A percentile compares a stretch with the other conserved stretches of the same genome.
Conservation (phyloP, 352 stramenopile genomes). For the Globisporangium irregulare region DNA sequence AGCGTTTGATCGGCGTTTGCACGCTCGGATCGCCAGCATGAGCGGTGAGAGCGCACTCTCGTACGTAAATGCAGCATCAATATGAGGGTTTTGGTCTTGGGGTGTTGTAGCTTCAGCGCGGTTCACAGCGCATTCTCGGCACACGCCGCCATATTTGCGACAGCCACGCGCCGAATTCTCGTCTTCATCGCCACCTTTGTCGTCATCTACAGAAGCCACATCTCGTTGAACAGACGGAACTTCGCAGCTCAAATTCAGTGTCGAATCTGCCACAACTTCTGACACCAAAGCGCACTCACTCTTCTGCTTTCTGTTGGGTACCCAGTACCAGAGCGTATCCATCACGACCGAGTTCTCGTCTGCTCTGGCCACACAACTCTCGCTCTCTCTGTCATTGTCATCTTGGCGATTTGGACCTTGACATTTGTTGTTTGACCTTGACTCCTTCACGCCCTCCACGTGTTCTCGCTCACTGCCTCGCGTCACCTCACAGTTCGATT, state of each 20-base stretch:
- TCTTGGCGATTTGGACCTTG: neutral
- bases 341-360: slow-evolving; percentile 4
- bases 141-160: slow-evolving; percentile 27
- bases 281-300: neutral
- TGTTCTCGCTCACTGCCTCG: neutral
- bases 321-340: slow-evolving; percentile 17
- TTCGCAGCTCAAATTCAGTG: neutral
- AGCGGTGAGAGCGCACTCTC: slow-evolving; percentile 19
- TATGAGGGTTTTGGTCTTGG: neutral
- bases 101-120: neutral
- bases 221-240: too few relatives aligned
- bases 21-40: slow-evolving; percentile 31
- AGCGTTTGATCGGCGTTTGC: neutral
- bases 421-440: neutral
- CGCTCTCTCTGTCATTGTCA: neutral
- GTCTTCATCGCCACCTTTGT: neutral
- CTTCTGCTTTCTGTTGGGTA: neutral
- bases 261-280: neutral
- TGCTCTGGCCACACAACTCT: neutral
- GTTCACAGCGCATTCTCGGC: slow-evolving; percentile 13
- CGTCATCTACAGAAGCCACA: neutral
- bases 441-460: neutral
- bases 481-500: neutral
- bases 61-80: neutral
- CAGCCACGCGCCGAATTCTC: slow-evolving; percentile 14